phyloP scores from a whole-genome alignment of 1,139 yeast species.

The Candida sanyaensis region DNA sequence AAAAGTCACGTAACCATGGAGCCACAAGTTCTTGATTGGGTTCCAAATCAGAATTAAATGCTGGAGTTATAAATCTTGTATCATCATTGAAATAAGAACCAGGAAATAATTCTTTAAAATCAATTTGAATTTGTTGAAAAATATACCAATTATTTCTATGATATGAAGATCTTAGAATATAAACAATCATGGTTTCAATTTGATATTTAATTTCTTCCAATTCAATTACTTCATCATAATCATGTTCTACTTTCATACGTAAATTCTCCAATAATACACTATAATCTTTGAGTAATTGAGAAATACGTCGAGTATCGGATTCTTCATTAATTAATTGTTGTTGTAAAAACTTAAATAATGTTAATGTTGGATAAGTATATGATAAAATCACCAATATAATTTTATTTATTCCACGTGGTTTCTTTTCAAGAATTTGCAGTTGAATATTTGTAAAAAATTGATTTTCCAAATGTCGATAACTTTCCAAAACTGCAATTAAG shows the following conservation, averaged over 20 bases:
- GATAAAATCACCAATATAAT: constrained; percentile 3
- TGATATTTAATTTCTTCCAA: not conserved
- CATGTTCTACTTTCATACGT: not conserved
- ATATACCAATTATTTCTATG: constrained; percentile 4
- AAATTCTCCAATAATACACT: constrained; percentile 2
- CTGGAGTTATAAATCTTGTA: constrained; percentile 6
- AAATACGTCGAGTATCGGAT: not conserved
- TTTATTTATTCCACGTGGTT: constrained; percentile 4
- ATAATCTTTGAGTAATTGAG: constrained; percentile 2
- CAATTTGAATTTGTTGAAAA: constrained; percentile 6
- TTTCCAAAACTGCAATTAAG: constrained; percentile 1
- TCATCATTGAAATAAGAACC: constrained; percentile 1
- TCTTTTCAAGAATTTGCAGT: not conserved
- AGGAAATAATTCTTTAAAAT: constrained; percentile 7
- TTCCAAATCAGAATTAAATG: not conserved
- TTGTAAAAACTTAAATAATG: not conserved
- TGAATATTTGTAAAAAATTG: not conserved
- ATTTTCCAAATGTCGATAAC: constrained; percentile 1
- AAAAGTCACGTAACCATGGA: constrained; percentile 3
- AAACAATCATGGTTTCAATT: constrained; percentile 3
- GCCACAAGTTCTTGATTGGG: not conserved
- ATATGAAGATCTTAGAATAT: not conserved
- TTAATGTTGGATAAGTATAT: not conserved
- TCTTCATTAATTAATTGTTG: not conserved
- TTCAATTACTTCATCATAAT: not conserved